Evolutionary conservation across 768 basidiomycete genomes (phyloP).

Genomic region (Sporobolomyces phaffii): DNA sequence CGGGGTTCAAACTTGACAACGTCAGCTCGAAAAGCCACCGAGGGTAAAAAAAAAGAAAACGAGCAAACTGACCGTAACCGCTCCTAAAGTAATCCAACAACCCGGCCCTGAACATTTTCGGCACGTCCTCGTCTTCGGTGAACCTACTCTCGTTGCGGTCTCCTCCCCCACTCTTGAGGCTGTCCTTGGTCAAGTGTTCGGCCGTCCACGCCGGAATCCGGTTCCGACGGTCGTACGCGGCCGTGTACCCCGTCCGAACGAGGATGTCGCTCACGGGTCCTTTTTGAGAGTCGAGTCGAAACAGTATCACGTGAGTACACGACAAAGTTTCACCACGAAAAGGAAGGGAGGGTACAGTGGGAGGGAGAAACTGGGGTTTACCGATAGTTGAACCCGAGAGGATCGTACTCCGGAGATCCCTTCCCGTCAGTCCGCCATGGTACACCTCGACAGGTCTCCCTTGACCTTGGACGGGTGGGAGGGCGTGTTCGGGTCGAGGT

Average conservation of each 20-base stretch:
- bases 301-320: no score
- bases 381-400: slow-evolving; percentile 19
- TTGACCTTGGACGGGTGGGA: not conserved
- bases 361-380: not conserved
- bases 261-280: slow-evolving; percentile 35
- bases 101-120: slow-evolving; percentile 47
- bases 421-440: not conserved
- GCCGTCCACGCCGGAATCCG: slow-evolving; percentile 96
- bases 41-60: not conserved
- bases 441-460: slow-evolving; percentile 18
- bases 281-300: no score
- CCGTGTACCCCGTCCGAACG: slow-evolving; percentile 27
- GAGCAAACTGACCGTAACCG: slow-evolving; percentile 13
- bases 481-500: not conserved
- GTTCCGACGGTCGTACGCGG: slow-evolving; percentile 77
- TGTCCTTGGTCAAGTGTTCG: slow-evolving; percentile 80
- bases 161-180: slow-evolving; percentile 60
- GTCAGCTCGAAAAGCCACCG: no score
- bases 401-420: not conserved
- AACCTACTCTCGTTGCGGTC: slow-evolving; percentile 75
- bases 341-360: not conserved
- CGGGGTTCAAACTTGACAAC: no score
- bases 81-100: slow-evolving; percentile 31
- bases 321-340: no score
- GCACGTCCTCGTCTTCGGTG: slow-evolving; percentile 72